These are phyloP conservation scores for Penicillium sp. DNA, from an alignment of 2,329 filamentous ascomycete genomes.

Conservation along the genomic window DNA sequence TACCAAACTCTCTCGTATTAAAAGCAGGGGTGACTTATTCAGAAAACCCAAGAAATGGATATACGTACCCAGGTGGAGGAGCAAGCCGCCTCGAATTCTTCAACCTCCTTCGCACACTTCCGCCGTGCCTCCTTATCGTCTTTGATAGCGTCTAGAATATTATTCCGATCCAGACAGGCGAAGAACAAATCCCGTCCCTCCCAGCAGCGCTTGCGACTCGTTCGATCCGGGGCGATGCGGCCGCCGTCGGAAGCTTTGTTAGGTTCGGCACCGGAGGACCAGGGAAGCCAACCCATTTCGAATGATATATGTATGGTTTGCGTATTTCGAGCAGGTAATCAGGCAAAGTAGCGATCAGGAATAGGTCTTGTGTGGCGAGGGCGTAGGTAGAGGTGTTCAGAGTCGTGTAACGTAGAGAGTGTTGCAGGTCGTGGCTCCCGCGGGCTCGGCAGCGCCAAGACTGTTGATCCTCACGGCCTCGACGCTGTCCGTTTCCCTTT, in stretches of 20 bases:
- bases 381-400: neutral
- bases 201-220: conserved; percentile 84
- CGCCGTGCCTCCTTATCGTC: conserved; percentile 60
- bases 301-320: neutral
- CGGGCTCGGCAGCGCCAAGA: conserved; percentile 28
- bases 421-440: conserved; percentile 19
- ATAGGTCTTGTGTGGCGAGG: neutral
- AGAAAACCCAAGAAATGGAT: neutral
- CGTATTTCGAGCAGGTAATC: neutral
- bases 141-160: conserved; percentile 75
- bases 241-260: conserved; percentile 58
- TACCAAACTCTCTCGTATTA: neutral
- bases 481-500: conserved; percentile 14
- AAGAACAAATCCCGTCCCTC: conserved; percentile 88
- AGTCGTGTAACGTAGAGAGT: neutral
- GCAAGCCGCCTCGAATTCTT: conserved; percentile 80
- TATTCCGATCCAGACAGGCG: conserved; percentile 78
- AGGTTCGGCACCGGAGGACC: conserved; percentile 50
- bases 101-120: conserved; percentile 64
- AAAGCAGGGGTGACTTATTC: neutral
- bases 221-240: conserved; percentile 80
- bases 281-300: conserved; percentile 60
- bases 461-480: conserved; percentile 27
- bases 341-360: neutral
- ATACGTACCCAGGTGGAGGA: conserved; percentile 82